Conservation (phyloP, 1,284 basidiomycete genomes). For the Mycena sp. region DNA sequence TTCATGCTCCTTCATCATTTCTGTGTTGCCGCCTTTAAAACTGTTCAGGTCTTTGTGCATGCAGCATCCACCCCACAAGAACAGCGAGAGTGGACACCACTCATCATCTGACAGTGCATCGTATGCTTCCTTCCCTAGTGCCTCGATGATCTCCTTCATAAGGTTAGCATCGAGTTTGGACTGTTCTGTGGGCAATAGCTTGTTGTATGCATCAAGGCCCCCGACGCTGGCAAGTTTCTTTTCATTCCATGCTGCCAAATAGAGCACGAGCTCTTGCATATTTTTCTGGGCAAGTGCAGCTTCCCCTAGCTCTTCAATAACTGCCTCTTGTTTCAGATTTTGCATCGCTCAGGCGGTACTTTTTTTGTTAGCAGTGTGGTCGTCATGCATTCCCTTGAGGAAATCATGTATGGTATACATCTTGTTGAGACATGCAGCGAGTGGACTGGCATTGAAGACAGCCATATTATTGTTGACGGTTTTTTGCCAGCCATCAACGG, state of each 20-base stretch:
- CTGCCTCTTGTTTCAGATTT: not conserved
- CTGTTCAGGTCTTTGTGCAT: conserved; percentile 42
- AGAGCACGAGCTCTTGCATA: not conserved
- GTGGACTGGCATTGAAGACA: too few relatives aligned
- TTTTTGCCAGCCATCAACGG: too few relatives aligned
- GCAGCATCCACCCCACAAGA: conserved; percentile 34
- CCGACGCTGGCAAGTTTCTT: not conserved
- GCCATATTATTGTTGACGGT: too few relatives aligned
- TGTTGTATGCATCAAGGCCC: conserved; percentile 18
- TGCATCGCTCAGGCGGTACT: not conserved
- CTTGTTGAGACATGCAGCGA: too few relatives aligned
- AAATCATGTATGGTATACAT: too few relatives aligned
- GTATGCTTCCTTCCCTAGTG: conserved; percentile 26
- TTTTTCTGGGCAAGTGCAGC: not conserved
- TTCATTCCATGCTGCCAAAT: not conserved
- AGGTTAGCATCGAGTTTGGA: conserved; percentile 1
- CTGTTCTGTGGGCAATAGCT: conserved; percentile 12
- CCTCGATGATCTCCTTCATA: conserved; percentile 1
- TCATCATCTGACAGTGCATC: conserved; percentile 27
- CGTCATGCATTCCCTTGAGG: conserved; percentile 10
- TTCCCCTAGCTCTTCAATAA: conserved; percentile 1
- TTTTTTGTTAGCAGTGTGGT: conserved; percentile 21
- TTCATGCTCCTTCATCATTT: conserved; percentile 32
- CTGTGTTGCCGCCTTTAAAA: conserved; percentile 35
- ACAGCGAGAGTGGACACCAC: conserved; percentile 16